These are phyloP conservation scores for Lablab purpureus DNA, from an alignment of 306 rosid species.

Conservation along the genomic window DNA sequence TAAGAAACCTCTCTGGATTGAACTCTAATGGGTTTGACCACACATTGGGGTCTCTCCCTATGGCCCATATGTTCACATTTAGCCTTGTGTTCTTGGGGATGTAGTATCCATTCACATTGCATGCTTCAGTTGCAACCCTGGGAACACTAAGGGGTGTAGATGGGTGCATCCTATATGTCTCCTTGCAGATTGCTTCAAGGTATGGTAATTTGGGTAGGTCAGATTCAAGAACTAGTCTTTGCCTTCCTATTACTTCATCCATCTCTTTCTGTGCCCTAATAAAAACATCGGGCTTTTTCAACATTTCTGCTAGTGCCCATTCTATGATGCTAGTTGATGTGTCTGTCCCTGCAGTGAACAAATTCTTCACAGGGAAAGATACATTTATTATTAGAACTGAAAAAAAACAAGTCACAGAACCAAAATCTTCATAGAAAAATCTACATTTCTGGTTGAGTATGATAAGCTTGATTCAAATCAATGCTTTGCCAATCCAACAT, in stretches of 20 bases:
- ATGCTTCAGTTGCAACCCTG: constrained; percentile 51
- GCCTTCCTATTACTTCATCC: constrained; percentile 47
- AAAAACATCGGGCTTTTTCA: constrained; percentile 51
- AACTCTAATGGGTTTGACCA: constrained; percentile 60
- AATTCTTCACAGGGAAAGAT: constrained; percentile 27
- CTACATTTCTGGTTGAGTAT: neutral
- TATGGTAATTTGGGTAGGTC: constrained; percentile 56
- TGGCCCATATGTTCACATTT: constrained; percentile 59
- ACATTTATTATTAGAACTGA: constrained; percentile 4
- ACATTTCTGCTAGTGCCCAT: constrained; percentile 64
- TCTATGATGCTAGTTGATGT: constrained; percentile 62
- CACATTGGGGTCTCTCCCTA: constrained; percentile 59
- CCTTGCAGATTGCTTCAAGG: constrained; percentile 57
- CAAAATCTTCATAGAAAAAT: neutral
- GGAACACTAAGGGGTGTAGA: constrained; percentile 63
- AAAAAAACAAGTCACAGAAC: too few species aligned
- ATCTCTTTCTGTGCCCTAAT: constrained; percentile 53
- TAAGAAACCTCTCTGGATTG: constrained; percentile 55
- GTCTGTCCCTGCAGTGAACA: constrained; percentile 60
- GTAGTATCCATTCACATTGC: constrained; percentile 54
- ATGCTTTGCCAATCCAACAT: neutral
- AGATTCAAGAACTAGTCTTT: constrained; percentile 49
- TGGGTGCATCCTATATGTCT: constrained; percentile 60
- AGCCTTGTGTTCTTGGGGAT: constrained; percentile 60
- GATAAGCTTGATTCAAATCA: neutral